These are phyloP conservation scores for Aaosphaeria arxii DNA, from an alignment of 2,329 filamentous ascomycete species.

Conservation along the genomic window DNA sequence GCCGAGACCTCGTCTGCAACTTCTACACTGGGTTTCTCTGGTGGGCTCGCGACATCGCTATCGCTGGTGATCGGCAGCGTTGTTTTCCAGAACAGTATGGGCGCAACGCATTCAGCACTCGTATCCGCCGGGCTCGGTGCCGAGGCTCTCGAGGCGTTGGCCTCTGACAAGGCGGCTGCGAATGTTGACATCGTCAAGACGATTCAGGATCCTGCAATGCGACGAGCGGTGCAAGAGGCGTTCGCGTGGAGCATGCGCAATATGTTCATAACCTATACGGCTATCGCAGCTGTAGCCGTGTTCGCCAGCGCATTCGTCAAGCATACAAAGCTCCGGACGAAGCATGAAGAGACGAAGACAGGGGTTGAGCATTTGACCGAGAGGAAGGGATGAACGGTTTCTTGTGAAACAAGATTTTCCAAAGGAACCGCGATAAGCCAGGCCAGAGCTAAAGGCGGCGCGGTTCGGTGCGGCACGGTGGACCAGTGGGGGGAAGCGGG, in stretches of 20 bases:
- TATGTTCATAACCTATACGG: not conserved
- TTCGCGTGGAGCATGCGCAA: not conserved
- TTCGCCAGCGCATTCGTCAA: not conserved
- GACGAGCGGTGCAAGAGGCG: not conserved
- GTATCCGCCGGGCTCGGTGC: not conserved
- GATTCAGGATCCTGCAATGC: not conserved
- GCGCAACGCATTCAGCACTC: slow-evolving; percentile 37
- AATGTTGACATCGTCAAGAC: not conserved
- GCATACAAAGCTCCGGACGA: not conserved
- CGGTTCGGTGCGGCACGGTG: no score
- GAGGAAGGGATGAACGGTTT: not conserved
- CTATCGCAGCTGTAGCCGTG: not conserved
- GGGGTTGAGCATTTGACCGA: not conserved
- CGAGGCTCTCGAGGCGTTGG: not conserved
- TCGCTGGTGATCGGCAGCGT: slow-evolving; percentile 45
- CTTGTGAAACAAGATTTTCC: no score
- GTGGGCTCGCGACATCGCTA: slow-evolving; percentile 38
- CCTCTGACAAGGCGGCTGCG: not conserved
- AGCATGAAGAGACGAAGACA: not conserved
- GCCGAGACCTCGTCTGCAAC: slow-evolving; percentile 51
- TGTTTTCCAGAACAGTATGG: slow-evolving; percentile 55
- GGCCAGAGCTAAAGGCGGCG: no score
- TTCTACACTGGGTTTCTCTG: slow-evolving; percentile 43
- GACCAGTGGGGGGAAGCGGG: no score
- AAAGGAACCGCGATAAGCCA: no score